Percentiles rank a stretch among this genome's conserved stretches.
Evolutionary conservation across 2,329 filamentous ascomycete genomes (phyloP).

Genomic region (Sarocladiaceae sp.): DNA sequence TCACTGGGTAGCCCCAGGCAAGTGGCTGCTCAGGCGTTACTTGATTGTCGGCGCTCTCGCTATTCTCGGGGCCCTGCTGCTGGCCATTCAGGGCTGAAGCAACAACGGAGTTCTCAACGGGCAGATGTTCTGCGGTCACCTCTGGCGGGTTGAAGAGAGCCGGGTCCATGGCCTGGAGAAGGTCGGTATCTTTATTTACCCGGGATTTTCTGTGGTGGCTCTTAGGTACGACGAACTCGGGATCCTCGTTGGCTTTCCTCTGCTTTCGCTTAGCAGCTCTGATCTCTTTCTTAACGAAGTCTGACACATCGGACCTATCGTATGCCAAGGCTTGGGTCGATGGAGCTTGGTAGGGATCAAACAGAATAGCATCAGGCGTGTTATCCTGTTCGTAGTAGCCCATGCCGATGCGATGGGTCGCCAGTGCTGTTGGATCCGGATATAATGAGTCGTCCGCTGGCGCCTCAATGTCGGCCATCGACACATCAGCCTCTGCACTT

Average conservation of each 20-base stretch:
- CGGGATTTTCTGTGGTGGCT: slow-evolving; percentile 37
- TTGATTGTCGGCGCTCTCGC: slow-evolving; percentile 12
- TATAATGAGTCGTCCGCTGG: slow-evolving; percentile 30
- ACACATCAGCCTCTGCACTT: neutral
- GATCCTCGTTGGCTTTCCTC: slow-evolving; percentile 45
- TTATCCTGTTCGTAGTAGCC: slow-evolving; percentile 57
- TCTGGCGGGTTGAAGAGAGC: slow-evolving; percentile 35
- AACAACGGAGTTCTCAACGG: too few species aligned
- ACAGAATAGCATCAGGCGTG: slow-evolving; percentile 50
- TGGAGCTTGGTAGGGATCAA: slow-evolving; percentile 51
- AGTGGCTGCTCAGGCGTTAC: slow-evolving; percentile 16
- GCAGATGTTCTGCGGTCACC: slow-evolving; percentile 12
- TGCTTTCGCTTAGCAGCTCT: slow-evolving; percentile 48
- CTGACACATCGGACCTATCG: slow-evolving; percentile 42
- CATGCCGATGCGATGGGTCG: slow-evolving; percentile 48
- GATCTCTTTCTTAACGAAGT: slow-evolving; percentile 49
- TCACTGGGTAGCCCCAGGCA: slow-evolving; percentile 30
- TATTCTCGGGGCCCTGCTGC: slow-evolving; percentile 12
- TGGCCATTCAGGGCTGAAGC: too few species aligned
- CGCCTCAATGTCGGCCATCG: slow-evolving; percentile 18
- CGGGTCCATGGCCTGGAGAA: slow-evolving; percentile 42
- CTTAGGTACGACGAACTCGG: slow-evolving; percentile 42
- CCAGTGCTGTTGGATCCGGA: slow-evolving; percentile 42
- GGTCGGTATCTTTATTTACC: slow-evolving; percentile 19
- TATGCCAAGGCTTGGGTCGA: slow-evolving; percentile 35